Evolutionary conservation across 1,284 basidiomycete species (phyloP).

Genomic region (Mycosarcoma maydis): DNA sequence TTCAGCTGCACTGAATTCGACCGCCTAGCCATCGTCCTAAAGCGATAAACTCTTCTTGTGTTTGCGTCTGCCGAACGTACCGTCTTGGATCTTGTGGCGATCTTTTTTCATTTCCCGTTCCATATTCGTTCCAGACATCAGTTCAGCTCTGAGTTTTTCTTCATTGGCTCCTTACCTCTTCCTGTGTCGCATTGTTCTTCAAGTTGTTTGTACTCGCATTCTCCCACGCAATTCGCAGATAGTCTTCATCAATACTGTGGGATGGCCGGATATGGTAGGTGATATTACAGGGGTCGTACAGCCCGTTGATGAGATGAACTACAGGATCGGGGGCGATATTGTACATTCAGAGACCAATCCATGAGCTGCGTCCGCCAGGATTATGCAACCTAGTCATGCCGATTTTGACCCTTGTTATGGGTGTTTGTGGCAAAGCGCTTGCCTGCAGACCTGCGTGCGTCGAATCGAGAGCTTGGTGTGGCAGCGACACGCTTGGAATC

Average conservation of each 20-base stretch:
- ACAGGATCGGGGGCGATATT: background rate
- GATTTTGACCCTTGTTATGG: conserved; percentile 76
- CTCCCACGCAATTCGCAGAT: conserved; percentile 3
- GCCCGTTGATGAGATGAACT: background rate
- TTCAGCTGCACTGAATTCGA: conserved; percentile 32
- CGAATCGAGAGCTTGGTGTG: conserved; percentile 4
- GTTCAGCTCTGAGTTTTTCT: background rate
- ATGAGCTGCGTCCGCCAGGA: conserved; percentile 85
- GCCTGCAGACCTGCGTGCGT: conserved; percentile 6
- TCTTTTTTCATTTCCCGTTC: too few species aligned
- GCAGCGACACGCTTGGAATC: conserved; percentile 42
- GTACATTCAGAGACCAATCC: conserved; percentile 73
- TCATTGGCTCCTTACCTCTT: conserved; percentile 9
- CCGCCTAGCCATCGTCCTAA: conserved; percentile 16
- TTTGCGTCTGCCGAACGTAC: too few species aligned
- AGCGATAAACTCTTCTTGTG: too few species aligned
- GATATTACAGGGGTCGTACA: background rate
- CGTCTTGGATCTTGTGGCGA: too few species aligned
- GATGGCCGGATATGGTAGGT: background rate
- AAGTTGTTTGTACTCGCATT: conserved; percentile 11
- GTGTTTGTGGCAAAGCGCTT: conserved; percentile 12
- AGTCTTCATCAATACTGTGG: background rate
- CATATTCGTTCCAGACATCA: background rate
- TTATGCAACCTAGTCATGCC: conserved; percentile 92
- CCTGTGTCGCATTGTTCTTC: background rate